Base-by-base conservation (phyloP, 495 filamentous ascomycete genomes). In the Podospora tetraspora region DNA sequence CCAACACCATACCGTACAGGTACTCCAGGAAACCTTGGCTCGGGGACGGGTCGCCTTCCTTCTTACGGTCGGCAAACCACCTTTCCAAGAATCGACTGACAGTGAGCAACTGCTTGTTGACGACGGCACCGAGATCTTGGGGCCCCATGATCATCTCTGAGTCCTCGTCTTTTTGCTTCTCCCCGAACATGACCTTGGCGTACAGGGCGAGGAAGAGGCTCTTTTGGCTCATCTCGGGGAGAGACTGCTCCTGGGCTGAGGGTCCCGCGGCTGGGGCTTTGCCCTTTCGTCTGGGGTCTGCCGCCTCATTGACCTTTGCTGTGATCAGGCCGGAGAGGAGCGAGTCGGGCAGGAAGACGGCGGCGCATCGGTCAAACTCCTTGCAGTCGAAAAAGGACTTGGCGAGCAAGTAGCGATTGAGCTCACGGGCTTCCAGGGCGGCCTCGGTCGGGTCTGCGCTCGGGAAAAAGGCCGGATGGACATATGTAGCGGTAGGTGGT, bases 61-160 rank as follows among this genome's bases (percentile, higher is more conserved):
- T 79, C 59, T 78, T 81, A 43, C 87, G 85, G 66, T 90, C 85
- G 5, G 79, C 78, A 67, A 97, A 91, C 89, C 91, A 94, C 24
- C 82, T 83, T 71, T 96, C 88, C 43, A 99, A 78, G 22, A 87
- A 87, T n/a, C 88, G 84, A 13, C 89, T 87, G 19, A 98, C 85
- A 3, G 85, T 85, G 8, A 89, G 81, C 3, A 98, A 77, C 77
- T 97, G 92, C 71, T 90, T 91, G 76, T 99, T 98, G 62, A 87
- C 79, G 6, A 92, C 91, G 59, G 86, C 85, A 0, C 92, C 93
- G 19, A 91, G 88, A 77, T 99, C 96, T 34, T 92, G 86, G 0
- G 96, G 96, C 0, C 96, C 96, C 76, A 99, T 84, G 8, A 99
- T 91, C 92, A 97, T 98, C 80, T 99, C 96, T 27, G 91, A 91